phyloP scores from a whole-genome alignment of 805 yeast genomes.

The Candida piceae region DNA sequence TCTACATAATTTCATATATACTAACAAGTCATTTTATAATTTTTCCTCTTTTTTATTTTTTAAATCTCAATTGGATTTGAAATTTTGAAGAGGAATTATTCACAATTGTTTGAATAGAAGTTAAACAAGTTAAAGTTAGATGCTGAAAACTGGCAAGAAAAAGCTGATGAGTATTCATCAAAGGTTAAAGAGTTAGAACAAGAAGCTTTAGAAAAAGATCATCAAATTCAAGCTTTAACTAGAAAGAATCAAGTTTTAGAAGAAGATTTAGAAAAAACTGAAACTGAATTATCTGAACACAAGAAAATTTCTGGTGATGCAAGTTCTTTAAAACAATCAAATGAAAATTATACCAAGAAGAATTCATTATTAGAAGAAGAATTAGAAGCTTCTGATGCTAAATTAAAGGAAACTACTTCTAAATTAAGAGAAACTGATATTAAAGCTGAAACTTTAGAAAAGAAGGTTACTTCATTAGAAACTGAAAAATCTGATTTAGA shows the following conservation, averaged over 20 bases:
- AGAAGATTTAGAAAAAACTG: constrained; percentile 74
- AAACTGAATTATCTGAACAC: constrained; percentile 64
- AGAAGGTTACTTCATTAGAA: constrained; percentile 89
- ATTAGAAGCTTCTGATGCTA: constrained; percentile 83
- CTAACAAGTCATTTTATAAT: too few species aligned
- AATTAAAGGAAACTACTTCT: constrained; percentile 88
- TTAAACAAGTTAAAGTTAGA: constrained; percentile 85
- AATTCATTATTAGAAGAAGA: constrained; percentile 85
- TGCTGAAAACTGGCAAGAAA: constrained; percentile 96
- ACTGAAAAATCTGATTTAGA: constrained; percentile 89
- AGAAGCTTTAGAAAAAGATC: constrained; percentile 86
- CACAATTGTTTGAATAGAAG: too few species aligned
- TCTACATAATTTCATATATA: too few species aligned
- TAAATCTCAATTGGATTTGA: too few species aligned
- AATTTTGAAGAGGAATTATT: too few species aligned
- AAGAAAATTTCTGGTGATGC: constrained; percentile 90
- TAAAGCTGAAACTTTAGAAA: constrained; percentile 93
- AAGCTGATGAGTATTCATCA: constrained; percentile 79
- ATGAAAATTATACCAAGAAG: constrained; percentile 88
- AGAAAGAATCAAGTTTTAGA: constrained; percentile 90
- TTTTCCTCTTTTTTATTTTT: too few species aligned
- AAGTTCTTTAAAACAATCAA: constrained; percentile 78
- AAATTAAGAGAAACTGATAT: constrained; percentile 93
- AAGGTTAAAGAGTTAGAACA: constrained; percentile 89
- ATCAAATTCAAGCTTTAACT: constrained; percentile 87